Evolutionary conservation across 148 eudicot genomes (phyloP).

Genomic region (Fagopyrum tataricum): DNA sequence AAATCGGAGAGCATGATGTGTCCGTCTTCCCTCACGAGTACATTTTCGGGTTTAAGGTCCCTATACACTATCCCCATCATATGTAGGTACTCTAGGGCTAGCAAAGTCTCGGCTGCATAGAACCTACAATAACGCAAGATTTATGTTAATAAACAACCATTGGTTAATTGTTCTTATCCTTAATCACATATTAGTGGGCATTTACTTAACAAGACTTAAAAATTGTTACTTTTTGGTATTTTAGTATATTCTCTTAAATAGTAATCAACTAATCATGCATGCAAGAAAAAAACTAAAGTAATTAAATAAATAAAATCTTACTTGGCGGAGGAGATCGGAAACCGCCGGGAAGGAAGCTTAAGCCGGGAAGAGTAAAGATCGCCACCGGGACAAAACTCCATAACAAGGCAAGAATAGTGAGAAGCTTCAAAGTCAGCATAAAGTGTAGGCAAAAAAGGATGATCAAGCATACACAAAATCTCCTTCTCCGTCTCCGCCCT

Average conservation of each 20-base stretch:
- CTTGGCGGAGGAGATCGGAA: constrained; percentile 54
- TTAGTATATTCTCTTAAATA: no score
- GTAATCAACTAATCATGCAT: background rate
- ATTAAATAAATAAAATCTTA: constrained; percentile 19
- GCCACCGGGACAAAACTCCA: constrained; percentile 86
- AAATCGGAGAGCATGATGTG: constrained; percentile 48
- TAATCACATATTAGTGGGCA: constrained; percentile 2
- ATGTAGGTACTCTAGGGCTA: constrained; percentile 51
- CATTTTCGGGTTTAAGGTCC: constrained; percentile 49
- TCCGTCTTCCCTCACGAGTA: constrained; percentile 38
- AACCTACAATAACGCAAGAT: constrained; percentile 22
- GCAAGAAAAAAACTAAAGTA: background rate
- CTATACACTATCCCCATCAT: constrained; percentile 45
- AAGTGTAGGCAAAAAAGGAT: constrained; percentile 76
- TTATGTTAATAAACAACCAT: background rate
- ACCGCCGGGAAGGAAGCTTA: constrained; percentile 44
- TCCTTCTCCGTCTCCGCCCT: constrained; percentile 78
- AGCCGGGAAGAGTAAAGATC: constrained; percentile 60
- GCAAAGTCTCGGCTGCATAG: constrained; percentile 44
- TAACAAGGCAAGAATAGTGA: constrained; percentile 75
- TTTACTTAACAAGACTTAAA: background rate
- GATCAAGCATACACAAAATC: constrained; percentile 61
- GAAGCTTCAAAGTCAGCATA: constrained; percentile 77
- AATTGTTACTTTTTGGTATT: no score
- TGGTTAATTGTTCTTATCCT: background rate